phyloP scores from a whole-genome alignment of 352 stramenopile species.

The Phytopythium montanum region DNA sequence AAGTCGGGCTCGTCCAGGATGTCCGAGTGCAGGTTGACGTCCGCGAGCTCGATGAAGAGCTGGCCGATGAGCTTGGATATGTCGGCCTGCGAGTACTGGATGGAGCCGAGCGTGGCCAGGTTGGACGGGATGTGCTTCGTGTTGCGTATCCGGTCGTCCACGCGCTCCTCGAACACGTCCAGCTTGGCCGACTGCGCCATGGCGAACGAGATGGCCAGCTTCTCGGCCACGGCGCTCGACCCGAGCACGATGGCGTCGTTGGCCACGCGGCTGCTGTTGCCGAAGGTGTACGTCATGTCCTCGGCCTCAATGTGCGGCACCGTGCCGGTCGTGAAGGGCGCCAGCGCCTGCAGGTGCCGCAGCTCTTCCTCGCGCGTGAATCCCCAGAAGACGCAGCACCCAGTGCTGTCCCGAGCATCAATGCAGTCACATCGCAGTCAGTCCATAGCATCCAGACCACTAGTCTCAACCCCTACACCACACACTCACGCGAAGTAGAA shows the following conservation, averaged over 20 bases:
- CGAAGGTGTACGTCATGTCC: slow-evolving; percentile 67
- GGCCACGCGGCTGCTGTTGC: slow-evolving; percentile 39
- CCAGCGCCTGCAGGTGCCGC: slow-evolving; percentile 40
- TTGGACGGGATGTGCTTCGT: slow-evolving; percentile 86
- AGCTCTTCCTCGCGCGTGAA: slow-evolving; percentile 54
- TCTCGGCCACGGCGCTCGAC: slow-evolving; percentile 72
- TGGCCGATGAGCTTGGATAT: slow-evolving; percentile 91
- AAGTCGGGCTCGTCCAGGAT: slow-evolving; percentile 93
- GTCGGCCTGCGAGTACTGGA: slow-evolving; percentile 84
- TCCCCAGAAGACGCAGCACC: slow-evolving; percentile 70
- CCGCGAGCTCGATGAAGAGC: slow-evolving; percentile 84
- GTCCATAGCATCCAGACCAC: neutral
- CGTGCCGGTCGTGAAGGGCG: slow-evolving; percentile 39
- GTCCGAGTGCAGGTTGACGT: slow-evolving; percentile 93
- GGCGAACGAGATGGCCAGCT: slow-evolving; percentile 89
- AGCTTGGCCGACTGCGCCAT: slow-evolving; percentile 92
- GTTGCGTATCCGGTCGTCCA: slow-evolving; percentile 79
- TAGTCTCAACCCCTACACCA: neutral
- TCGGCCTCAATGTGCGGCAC: slow-evolving; percentile 52
- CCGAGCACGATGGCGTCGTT: slow-evolving; percentile 84
- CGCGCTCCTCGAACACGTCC: slow-evolving; percentile 88
- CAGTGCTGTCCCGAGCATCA: slow-evolving; percentile 31
- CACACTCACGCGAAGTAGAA: slow-evolving; percentile 65
- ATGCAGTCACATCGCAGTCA: neutral
- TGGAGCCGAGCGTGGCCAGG: slow-evolving; percentile 83